Conservation (phyloP, 306 rosid genomes). For the Rubus parviflorus region DNA sequence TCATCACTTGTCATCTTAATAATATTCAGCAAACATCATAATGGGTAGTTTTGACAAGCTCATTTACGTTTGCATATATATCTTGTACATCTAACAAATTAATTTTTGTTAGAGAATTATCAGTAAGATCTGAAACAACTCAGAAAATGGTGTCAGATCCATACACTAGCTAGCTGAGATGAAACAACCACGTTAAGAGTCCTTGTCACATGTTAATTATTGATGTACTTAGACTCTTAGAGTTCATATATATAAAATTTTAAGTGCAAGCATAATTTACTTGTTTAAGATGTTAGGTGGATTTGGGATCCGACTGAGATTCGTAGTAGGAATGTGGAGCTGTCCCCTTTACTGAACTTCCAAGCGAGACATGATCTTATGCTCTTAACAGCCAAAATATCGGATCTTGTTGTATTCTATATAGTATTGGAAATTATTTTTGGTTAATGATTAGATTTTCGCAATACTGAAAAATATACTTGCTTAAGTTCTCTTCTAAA, state of each 20-base stretch:
- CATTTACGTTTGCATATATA: not conserved
- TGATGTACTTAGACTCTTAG: not conserved
- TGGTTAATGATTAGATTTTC: not conserved
- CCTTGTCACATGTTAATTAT: not conserved
- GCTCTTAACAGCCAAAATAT: conserved; percentile 28
- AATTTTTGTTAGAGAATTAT: not conserved
- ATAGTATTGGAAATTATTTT: not conserved
- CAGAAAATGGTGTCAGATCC: conserved; percentile 13
- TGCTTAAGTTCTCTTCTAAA: too few relatives aligned
- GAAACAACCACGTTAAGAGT: not conserved
- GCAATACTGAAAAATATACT: not conserved
- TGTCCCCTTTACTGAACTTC: not conserved
- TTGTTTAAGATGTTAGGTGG: conserved; percentile 1
- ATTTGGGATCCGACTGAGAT: conserved; percentile 1
- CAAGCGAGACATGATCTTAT: conserved; percentile 18
- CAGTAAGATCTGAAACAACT: conserved; percentile 2
- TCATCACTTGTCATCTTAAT: not conserved
- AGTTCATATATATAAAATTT: not conserved
- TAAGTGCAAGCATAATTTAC: not conserved
- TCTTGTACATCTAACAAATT: conserved; percentile 17
- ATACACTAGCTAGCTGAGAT: conserved; percentile 2
- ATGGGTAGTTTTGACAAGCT: not conserved
- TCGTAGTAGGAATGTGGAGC: conserved; percentile 7
- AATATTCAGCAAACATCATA: not conserved
- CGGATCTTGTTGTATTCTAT: conserved; percentile 32